Base-by-base conservation (phyloP, 371 early-diverging fungal species). In the Fennellomyces sp. region DNA sequence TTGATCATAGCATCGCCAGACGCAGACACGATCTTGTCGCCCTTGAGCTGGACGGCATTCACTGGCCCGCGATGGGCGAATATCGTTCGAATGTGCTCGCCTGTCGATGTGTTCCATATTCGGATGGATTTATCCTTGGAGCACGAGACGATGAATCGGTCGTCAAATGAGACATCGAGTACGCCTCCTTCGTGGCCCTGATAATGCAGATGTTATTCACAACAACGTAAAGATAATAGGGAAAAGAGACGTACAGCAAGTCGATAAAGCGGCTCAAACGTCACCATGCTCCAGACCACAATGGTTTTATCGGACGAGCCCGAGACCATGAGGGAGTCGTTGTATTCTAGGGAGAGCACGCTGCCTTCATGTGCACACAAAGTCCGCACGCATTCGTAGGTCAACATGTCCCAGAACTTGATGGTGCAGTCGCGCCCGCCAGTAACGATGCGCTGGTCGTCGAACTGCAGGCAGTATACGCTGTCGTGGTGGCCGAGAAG, bases 401-500 rank as follows among this genome's bases (percentile, higher is more conserved):
- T 64, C 3, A 12, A 10, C 47, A 93, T 69, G 63, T 94, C 88
- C 94, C 94, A 95, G 47, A 93, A 72, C 58, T 89, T 88, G 62
- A 98, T 82, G 6, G 94, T 91, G 30, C 86, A 75, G 77, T 99
- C 99, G 50, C 97, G 86, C 5, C 97, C 96, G 2, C 99, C 98
- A 0, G 94, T 93, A 11, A 97, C 86, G 19, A 98, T 84, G 50
- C 84, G 83, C 31, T 86, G 58, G n/a, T 79, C 72, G 64, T 95
- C 94, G 63, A 91, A 93, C 64, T 96, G 98, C 25, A 97, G 80
- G 60, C 97, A 97, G 66, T 99, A 95, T 5, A 99, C 94, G 55
- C 94, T 89, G 62, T 98, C 99, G 3, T 64, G 60, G 70, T 99
- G 99, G 1, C 99, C 97, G 2, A 70, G 58, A 6, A 92, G 65